A percentile compares a stretch with the other conserved stretches of the same genome.
Evolutionary conservation across 768 basidiomycete species (phyloP).

Genomic region (Hericium coralloides): DNA sequence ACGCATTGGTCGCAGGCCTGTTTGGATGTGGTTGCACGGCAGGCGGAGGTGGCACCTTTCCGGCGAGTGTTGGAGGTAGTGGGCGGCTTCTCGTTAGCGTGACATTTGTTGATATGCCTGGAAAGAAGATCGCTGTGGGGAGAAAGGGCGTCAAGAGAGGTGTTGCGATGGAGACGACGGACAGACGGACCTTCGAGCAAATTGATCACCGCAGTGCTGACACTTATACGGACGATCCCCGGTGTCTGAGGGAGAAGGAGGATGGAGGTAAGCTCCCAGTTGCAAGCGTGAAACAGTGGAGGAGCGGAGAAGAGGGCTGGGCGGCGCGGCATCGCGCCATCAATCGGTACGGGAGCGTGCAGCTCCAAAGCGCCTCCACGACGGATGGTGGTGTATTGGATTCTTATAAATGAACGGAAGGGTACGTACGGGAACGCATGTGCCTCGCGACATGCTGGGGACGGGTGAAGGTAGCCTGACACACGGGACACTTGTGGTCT

Average conservation of each 20-base stretch:
- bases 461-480: constrained; percentile 79
- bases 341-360: not conserved
- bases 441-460: constrained; percentile 87
- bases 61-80: constrained; percentile 38
- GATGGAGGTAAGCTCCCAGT: constrained; percentile 4
- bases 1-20: constrained; percentile 85
- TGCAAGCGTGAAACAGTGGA: constrained; percentile 1
- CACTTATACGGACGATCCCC: constrained; percentile 89
- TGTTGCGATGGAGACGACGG: constrained; percentile 3
- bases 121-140: constrained; percentile 67
- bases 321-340: not conserved
- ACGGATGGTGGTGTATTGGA: constrained; percentile 7
- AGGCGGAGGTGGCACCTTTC: constrained; percentile 57
- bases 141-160: not conserved
- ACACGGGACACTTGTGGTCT: constrained; percentile 83
- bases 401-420: constrained; percentile 10
- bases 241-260: constrained; percentile 45
- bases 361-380: not conserved
- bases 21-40: constrained; percentile 70
- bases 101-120: constrained; percentile 82
- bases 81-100: constrained; percentile 62
- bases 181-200: constrained; percentile 61
- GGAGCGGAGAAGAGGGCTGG: constrained; percentile 1
- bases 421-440: constrained; percentile 79
- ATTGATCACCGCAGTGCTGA: constrained; percentile 82